A percentile compares a stretch with the other conserved stretches of the same genome.
phyloP scores from a whole-genome alignment of 1,284 basidiomycete genomes.

The Apiotrichum montevideense region DNA sequence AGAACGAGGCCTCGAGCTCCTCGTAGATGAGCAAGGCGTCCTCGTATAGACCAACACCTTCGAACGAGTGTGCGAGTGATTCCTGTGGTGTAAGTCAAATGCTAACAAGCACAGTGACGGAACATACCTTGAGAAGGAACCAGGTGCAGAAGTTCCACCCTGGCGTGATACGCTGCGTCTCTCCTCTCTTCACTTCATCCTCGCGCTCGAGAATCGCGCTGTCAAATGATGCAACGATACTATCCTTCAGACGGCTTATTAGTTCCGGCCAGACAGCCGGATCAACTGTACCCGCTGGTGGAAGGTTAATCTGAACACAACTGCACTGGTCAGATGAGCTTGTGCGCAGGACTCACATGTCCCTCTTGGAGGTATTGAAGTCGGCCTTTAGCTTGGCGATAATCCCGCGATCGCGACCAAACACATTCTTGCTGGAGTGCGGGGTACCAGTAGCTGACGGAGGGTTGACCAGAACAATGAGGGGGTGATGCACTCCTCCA shows the following conservation, averaged over 20 bases:
- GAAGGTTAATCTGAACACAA: slow-evolving; percentile 62
- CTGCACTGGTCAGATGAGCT: slow-evolving; percentile 45
- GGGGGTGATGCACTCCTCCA: slow-evolving; percentile 74
- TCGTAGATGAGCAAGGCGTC: slow-evolving; percentile 86
- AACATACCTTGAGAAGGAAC: slow-evolving; percentile 78
- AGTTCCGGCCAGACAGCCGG: slow-evolving; percentile 85
- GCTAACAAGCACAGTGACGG: not conserved
- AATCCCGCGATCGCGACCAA: slow-evolving; percentile 51
- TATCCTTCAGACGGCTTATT: slow-evolving; percentile 82
- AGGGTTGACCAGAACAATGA: slow-evolving; percentile 72
- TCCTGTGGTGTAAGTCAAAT: slow-evolving; percentile 55
- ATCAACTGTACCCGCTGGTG: slow-evolving; percentile 47
- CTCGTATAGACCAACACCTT: slow-evolving; percentile 80
- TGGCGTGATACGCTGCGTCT: slow-evolving; percentile 76
- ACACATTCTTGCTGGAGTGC: slow-evolving; percentile 53
- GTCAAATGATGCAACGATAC: slow-evolving; percentile 74
- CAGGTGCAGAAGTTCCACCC: slow-evolving; percentile 98
- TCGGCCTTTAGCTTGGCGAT: slow-evolving; percentile 87
- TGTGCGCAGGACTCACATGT: slow-evolving; percentile 56
- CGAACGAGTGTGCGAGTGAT: slow-evolving; percentile 88
- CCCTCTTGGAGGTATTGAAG: slow-evolving; percentile 83
- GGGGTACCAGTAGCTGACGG: slow-evolving; percentile 35
- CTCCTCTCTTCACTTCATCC: slow-evolving; percentile 80
- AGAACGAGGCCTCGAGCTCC: slow-evolving; percentile 82
- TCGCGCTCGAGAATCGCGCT: slow-evolving; percentile 67